Evolutionary conservation across 345 rosid genomes (phyloP).

Genomic region (Pistacia integerrima): DNA sequence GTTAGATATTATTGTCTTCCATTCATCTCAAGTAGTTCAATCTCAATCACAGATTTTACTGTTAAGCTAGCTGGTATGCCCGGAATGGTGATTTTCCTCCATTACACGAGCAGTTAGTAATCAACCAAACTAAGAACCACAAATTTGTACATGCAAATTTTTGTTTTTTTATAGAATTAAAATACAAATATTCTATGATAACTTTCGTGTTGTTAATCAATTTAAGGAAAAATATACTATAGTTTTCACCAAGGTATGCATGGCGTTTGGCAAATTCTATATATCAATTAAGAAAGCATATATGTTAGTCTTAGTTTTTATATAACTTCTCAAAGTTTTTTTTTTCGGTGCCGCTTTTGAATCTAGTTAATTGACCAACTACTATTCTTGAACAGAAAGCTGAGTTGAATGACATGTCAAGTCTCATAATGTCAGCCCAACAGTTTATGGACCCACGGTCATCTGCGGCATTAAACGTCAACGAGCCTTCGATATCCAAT

Average conservation of each 20-base stretch:
- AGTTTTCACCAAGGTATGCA: not conserved
- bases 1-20: not conserved
- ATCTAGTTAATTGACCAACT: not conserved
- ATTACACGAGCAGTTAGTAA: not conserved
- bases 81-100: not conserved
- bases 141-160: too few species aligned
- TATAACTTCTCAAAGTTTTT: not conserved
- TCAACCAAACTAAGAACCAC: too few species aligned
- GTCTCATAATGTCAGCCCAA: slow-evolving; percentile 32
- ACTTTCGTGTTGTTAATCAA: too few species aligned
- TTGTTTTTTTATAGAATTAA: too few species aligned
- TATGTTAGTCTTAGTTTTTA: too few species aligned
- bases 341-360: too few species aligned
- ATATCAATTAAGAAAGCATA: not conserved
- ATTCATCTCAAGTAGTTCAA: not conserved
- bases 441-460: slow-evolving; percentile 46
- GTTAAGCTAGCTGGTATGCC: not conserved
- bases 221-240: too few species aligned
- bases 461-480: slow-evolving; percentile 34
- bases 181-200: too few species aligned
- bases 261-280: not conserved
- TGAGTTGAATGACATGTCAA: slow-evolving; percentile 28
- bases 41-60: not conserved
- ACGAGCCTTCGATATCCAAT: slow-evolving; percentile 30
- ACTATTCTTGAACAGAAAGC: slow-evolving; percentile 29